phyloP scores from a whole-genome alignment of 2,329 filamentous ascomycete genomes.

The Pseudogymnoascus sp. region DNA sequence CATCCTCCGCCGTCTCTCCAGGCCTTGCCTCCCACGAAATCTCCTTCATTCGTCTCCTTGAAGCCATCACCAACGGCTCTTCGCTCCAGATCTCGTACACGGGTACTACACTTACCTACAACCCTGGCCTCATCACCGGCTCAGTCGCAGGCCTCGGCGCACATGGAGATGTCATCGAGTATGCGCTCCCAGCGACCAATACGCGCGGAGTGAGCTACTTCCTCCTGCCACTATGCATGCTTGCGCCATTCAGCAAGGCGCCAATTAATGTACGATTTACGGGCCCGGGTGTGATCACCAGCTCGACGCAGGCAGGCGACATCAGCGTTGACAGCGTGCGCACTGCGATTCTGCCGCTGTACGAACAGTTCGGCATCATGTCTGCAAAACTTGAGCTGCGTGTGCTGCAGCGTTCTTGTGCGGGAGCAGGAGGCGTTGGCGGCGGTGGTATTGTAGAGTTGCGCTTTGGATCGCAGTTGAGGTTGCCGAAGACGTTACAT shows the following conservation, averaged over 20 bases:
- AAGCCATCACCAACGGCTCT: slow-evolving; percentile 89
- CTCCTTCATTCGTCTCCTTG: slow-evolving; percentile 89
- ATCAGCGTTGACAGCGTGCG: slow-evolving; percentile 88
- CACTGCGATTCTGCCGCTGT: slow-evolving; percentile 84
- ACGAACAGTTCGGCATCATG: slow-evolving; percentile 79
- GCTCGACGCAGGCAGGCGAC: slow-evolving; percentile 73
- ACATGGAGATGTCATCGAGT: slow-evolving; percentile 62
- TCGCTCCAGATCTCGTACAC: slow-evolving; percentile 94
- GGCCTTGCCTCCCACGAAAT: slow-evolving; percentile 89
- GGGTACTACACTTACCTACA: slow-evolving; percentile 85
- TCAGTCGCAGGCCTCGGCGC: slow-evolving; percentile 69
- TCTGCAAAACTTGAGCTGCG: slow-evolving; percentile 75
- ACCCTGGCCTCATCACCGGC: slow-evolving; percentile 86
- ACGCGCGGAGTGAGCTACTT: slow-evolving; percentile 84
- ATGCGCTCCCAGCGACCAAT: slow-evolving; percentile 70
- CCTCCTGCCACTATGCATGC: slow-evolving; percentile 76
- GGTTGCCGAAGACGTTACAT: slow-evolving; percentile 89
- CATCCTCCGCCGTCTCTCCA: slow-evolving; percentile 74
- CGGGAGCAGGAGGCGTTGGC: slow-evolving; percentile 64
- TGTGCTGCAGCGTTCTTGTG: slow-evolving; percentile 71
- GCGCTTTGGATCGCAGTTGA: slow-evolving; percentile 85
- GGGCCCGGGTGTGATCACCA: slow-evolving; percentile 87
- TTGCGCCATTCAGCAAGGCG: slow-evolving; percentile 88
- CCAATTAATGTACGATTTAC: slow-evolving; percentile 85
- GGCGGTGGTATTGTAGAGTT: slow-evolving; percentile 92